phyloP scores from a whole-genome alignment of 768 basidiomycete species.

The Termitomyces bulborhizus region DNA sequence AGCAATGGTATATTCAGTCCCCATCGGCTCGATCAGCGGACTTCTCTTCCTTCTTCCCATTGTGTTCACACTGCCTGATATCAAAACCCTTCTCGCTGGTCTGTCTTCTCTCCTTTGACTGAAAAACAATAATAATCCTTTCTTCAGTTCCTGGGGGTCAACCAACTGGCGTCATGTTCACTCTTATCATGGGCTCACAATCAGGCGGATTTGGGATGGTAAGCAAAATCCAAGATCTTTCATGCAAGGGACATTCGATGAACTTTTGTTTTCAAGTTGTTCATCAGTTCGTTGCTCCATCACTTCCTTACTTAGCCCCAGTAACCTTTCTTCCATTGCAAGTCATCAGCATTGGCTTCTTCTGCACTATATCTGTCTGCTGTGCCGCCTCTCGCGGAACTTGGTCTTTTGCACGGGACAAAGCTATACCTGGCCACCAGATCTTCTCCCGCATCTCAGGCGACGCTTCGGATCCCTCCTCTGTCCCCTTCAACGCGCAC shows the following conservation, averaged over 20 bases:
- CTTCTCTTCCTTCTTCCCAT: constrained; percentile 56
- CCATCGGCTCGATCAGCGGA: constrained; percentile 46
- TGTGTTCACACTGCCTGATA: constrained; percentile 58
- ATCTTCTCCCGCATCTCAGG: constrained; percentile 42
- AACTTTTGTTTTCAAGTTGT: constrained; percentile 22
- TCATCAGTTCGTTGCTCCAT: constrained; percentile 24
- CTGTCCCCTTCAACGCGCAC: constrained; percentile 56
- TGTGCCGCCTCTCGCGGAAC: constrained; percentile 65
- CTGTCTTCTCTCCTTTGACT: background rate
- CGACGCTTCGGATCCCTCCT: constrained; percentile 24
- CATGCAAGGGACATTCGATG: background rate
- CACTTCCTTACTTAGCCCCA: background rate
- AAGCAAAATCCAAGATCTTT: constrained; percentile 5
- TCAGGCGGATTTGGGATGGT: constrained; percentile 60
- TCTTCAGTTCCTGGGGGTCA: constrained; percentile 49
- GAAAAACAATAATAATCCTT: background rate
- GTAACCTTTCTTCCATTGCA: constrained; percentile 5
- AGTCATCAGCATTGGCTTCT: constrained; percentile 52
- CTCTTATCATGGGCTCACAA: constrained; percentile 53
- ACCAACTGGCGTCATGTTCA: constrained; percentile 58
- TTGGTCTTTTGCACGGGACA: constrained; percentile 68
- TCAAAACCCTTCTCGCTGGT: constrained; percentile 47
- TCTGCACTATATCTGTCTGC: constrained; percentile 63
- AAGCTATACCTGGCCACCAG: constrained; percentile 49
- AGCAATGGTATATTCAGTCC: constrained; percentile 49